phyloP scores from a whole-genome alignment of 2,329 filamentous ascomycete genomes.

The Phoma sp. region DNA sequence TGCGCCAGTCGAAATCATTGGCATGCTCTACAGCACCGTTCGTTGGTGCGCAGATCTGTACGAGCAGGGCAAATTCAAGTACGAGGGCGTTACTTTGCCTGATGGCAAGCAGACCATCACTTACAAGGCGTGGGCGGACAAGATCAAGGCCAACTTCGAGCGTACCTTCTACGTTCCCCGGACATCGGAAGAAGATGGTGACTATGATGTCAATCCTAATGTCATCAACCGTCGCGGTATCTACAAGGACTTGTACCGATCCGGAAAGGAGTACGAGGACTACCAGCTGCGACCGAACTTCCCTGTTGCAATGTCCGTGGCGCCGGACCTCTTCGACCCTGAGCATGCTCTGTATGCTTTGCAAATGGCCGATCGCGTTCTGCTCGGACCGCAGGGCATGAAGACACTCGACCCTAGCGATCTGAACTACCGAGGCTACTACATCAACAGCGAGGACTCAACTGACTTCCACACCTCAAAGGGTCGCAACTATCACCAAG shows the following conservation, averaged over 20 bases:
- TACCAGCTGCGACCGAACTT: conserved; percentile 97
- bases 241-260: conserved; percentile 96
- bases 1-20: conserved; percentile 92
- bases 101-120: conserved; percentile 67
- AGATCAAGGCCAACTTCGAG: conserved; percentile 87
- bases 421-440: conserved; percentile 91
- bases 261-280: conserved; percentile 95
- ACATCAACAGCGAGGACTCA: conserved; percentile 93
- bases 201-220: conserved; percentile 79
- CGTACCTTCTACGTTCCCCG: conserved; percentile 86
- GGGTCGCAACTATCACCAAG: conserved; percentile 96
- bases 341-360: conserved; percentile 80
- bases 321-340: conserved; percentile 83
- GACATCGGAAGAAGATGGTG: conserved; percentile 70
- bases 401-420: conserved; percentile 92
- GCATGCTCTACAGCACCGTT: conserved; percentile 87
- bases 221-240: conserved; percentile 91
- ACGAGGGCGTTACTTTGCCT: conserved; percentile 72
- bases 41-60: conserved; percentile 77
- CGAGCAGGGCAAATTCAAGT: conserved; percentile 72
- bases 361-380: conserved; percentile 75
- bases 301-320: conserved; percentile 92
- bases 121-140: conserved; percentile 78
- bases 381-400: conserved; percentile 92
- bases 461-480: conserved; percentile 90